These are phyloP conservation scores for Fusarium foetens DNA, from an alignment of 2,329 filamentous ascomycete genomes.

Conservation along the genomic window DNA sequence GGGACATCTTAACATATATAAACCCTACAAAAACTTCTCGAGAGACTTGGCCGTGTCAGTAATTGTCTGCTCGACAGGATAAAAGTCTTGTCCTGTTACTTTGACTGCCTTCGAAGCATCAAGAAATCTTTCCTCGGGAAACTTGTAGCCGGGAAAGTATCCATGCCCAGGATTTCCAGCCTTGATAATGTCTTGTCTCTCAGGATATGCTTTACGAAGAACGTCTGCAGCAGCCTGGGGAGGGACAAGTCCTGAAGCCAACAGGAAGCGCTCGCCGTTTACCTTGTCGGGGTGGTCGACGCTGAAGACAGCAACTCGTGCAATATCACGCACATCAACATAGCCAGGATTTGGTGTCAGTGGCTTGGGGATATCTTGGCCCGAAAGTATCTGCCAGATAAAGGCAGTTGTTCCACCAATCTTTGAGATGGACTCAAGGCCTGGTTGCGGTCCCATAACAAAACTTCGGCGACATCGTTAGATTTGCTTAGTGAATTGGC, in stretches of 20 bases:
- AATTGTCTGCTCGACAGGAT: constrained; percentile 34
- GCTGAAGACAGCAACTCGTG: constrained; percentile 37
- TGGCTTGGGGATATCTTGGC: constrained; percentile 37
- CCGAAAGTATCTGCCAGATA: constrained; percentile 39
- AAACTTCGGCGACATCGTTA: constrained; percentile 22
- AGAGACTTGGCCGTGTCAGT: constrained; percentile 38
- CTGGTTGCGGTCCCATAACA: constrained; percentile 40
- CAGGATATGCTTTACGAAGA: constrained; percentile 39
- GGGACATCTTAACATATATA: background rate
- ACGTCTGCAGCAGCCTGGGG: constrained; percentile 41
- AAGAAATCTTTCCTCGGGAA: constrained; percentile 15
- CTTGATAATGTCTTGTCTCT: constrained; percentile 36
- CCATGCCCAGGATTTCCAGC: constrained; percentile 33
- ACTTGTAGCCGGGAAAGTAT: constrained; percentile 27
- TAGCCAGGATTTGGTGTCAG: constrained; percentile 15
- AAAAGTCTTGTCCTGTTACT: constrained; percentile 32
- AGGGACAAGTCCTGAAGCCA: constrained; percentile 29
- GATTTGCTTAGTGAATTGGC: fast-evolving
- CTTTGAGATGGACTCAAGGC: constrained; percentile 33
- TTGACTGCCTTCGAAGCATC: constrained; percentile 35
- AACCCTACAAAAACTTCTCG: constrained; percentile 31
- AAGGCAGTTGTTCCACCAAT: constrained; percentile 35
- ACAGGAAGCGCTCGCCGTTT: constrained; percentile 35
- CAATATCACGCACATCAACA: constrained; percentile 41
- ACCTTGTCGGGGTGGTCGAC: constrained; percentile 33